Conservation (phyloP, 345 rosid genomes). For the Gossypium australe region DNA sequence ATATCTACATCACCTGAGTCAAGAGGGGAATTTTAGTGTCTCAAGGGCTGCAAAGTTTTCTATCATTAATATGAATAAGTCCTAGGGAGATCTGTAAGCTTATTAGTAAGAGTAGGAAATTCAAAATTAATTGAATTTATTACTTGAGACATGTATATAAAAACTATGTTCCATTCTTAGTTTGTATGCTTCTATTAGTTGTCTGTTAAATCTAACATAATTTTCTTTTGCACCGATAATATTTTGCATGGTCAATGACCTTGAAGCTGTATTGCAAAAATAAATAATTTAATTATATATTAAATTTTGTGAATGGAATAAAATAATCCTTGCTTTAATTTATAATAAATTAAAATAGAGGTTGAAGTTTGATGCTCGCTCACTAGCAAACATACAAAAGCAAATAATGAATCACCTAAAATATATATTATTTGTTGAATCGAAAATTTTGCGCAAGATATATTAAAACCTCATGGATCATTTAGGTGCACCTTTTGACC, state of each 20-base stretch:
- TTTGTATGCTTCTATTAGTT: too few relatives aligned
- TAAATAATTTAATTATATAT: background rate
- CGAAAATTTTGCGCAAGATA: background rate
- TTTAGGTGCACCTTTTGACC: conserved; percentile 26
- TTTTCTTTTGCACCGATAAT: background rate
- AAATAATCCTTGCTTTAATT: background rate
- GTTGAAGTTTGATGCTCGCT: background rate
- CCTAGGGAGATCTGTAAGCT: too few relatives aligned
- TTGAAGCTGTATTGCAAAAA: background rate
- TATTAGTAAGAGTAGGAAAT: too few relatives aligned
- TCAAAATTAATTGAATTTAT: too few relatives aligned
- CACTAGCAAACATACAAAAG: background rate
- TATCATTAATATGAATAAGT: too few relatives aligned
- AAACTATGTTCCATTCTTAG: too few relatives aligned
- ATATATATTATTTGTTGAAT: background rate
- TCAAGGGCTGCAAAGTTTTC: too few relatives aligned
- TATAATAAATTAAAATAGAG: background rate
- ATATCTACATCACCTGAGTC: too few relatives aligned
- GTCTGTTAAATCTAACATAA: too few relatives aligned
- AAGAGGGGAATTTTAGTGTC: too few relatives aligned
- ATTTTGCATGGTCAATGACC: too few relatives aligned
- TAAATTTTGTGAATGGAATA: background rate
- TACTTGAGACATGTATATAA: too few relatives aligned
- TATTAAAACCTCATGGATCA: background rate
- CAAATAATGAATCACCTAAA: background rate